A percentile compares a stretch with the other conserved stretches of the same genome.
Evolutionary conservation across 2,329 filamentous ascomycete species (phyloP).

Genomic region (Beauveria pseudobassiana): DNA sequence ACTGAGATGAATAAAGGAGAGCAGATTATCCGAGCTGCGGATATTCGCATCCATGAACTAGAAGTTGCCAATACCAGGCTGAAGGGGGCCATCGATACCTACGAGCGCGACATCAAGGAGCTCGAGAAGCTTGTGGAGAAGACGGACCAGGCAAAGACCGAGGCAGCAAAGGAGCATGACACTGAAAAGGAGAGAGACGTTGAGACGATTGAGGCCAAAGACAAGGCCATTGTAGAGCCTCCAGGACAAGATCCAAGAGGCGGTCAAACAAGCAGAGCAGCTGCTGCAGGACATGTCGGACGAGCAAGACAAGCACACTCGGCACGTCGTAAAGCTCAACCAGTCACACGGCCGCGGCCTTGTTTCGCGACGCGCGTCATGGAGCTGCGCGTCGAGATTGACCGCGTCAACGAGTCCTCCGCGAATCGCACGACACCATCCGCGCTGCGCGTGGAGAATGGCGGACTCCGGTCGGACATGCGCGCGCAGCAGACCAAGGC

Average conservation of each 20-base stretch:
- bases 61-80: slow-evolving; percentile 43
- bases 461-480: slow-evolving; percentile 26
- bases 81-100: slow-evolving; percentile 43
- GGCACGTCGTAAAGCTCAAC: slow-evolving; percentile 29
- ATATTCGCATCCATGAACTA: slow-evolving; percentile 36
- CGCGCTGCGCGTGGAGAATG: slow-evolving; percentile 40
- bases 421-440: slow-evolving; percentile 39
- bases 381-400: slow-evolving; percentile 42
- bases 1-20: slow-evolving; percentile 31
- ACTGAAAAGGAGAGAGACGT: slow-evolving; percentile 27
- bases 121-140: slow-evolving; percentile 44
- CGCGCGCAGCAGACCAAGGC: slow-evolving; percentile 33
- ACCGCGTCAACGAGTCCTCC: slow-evolving; percentile 38
- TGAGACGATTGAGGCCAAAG: slow-evolving; percentile 28
- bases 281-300: slow-evolving; percentile 33
- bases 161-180: slow-evolving; percentile 23
- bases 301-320: slow-evolving; percentile 26
- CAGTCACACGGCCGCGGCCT: slow-evolving; percentile 38
- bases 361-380: slow-evolving; percentile 42
- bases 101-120: slow-evolving; percentile 45
- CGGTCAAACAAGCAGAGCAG: slow-evolving; percentile 29
- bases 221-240: slow-evolving; percentile 31
- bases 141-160: slow-evolving; percentile 34
- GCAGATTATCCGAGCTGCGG: slow-evolving; percentile 28
- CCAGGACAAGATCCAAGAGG: slow-evolving; percentile 35